Evolutionary conservation across 2,329 filamentous ascomycete genomes (phyloP), one percentile per base, ranked within the genome.

Genomic region (Trichothecium roseum): DNA sequence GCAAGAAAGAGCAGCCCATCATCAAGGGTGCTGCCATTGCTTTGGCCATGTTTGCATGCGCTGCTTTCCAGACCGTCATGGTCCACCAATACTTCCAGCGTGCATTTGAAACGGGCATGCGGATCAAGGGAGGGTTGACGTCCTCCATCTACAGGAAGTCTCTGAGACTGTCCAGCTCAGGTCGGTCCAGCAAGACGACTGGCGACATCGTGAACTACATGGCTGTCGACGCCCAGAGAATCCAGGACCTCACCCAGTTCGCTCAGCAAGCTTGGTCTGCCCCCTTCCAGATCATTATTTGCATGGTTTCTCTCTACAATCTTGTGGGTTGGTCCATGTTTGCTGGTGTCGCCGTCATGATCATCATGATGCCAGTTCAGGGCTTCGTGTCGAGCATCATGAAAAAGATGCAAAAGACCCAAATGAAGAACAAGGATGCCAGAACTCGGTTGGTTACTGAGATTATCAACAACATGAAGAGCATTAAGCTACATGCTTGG

Each of bases 161-260:
- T 0, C 69, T 96, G 42, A 81, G 77, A 43, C 68, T 98, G 14
- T 96, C 89, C 5, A 96, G 94, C 49, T 91, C 98, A 60, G 91
- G 91, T 8, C 77, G 89, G 36, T 74, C 87, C 3, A 63, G 78
- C 30, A 95, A 96, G 62, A 84, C 85, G 1, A 98, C 91, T 0
- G 91, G 91, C 38, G 93, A 98, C 51, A 96, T 98, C 51, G 91
- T 98, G 55, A 98, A 98, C 55, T 91, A 94, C 61, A 98, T 98
- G 89, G 91, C 93, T 31, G 89, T 98, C 8, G 91, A 98, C 55
- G 89, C 89, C 12, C 91, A 98, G 59, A 81, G 93, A 45, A 71
- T 98, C 14, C 84, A 95, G 51, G 91, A 98, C 59, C 66, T 98
- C 38, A 86, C 89, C 3, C 93, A 98, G 52, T 98, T 91, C 54